These are phyloP conservation scores for Penicillium daleae DNA, from an alignment of 495 filamentous ascomycete genomes.

Conservation along the genomic window DNA sequence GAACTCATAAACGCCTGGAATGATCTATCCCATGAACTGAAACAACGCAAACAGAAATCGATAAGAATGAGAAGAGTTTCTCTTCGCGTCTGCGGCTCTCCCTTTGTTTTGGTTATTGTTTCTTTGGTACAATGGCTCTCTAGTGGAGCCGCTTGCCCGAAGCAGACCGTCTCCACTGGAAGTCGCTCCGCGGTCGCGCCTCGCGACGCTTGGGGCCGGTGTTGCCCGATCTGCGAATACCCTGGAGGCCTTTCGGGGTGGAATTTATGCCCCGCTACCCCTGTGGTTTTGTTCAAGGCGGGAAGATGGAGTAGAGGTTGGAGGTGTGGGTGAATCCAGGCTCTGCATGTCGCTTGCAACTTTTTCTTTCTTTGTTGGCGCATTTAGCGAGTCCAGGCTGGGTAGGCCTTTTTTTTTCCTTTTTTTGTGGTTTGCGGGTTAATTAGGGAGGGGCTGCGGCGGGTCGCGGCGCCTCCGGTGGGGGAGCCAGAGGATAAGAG, in stretches of 20 bases:
- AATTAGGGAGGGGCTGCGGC: conserved; percentile 5
- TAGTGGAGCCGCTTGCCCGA: conserved; percentile 13
- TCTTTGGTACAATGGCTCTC: conserved; percentile 1
- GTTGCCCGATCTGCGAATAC: conserved; percentile 17
- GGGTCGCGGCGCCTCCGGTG: conserved; percentile 6
- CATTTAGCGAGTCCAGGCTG: background rate
- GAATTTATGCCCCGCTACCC: background rate
- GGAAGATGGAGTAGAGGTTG: background rate
- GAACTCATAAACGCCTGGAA: conserved; percentile 1
- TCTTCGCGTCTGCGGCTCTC: background rate
- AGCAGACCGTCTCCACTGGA: conserved; percentile 14
- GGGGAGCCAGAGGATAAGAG: background rate
- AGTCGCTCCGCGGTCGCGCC: conserved; percentile 18
- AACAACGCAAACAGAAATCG: background rate
- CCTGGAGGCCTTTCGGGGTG: background rate
- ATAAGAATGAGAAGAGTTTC: conserved; percentile 1
- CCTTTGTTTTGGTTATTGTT: conserved; percentile 1
- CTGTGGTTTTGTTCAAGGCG: background rate
- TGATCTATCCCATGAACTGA: background rate
- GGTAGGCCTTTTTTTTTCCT: background rate
- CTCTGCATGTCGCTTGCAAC: background rate
- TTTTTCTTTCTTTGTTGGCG: background rate
- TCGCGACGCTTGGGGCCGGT: conserved; percentile 14
- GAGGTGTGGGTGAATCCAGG: background rate
- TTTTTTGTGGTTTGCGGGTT: conserved; percentile 8